These are phyloP conservation scores for Sclerotinia subarctica DNA, from an alignment of 2,329 filamentous ascomycete genomes.

Conservation along the genomic window DNA sequence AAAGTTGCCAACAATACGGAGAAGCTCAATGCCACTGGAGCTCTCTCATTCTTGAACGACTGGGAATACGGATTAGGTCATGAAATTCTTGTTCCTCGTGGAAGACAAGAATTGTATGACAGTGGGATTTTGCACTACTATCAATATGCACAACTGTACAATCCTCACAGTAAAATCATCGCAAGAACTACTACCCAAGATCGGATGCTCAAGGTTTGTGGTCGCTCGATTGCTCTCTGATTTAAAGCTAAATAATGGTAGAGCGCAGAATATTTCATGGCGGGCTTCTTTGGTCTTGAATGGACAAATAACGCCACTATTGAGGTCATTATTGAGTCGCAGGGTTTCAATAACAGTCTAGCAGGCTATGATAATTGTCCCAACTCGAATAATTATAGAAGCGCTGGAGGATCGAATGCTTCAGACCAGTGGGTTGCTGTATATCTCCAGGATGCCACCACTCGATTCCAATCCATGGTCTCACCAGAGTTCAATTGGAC, in stretches of 20 bases:
- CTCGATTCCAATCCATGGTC: conserved; percentile 55
- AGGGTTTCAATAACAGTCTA: conserved; percentile 66
- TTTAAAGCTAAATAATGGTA: conserved; percentile 22
- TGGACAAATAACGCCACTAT: conserved; percentile 71
- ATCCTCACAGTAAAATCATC: conserved; percentile 69
- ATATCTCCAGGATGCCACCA: conserved; percentile 63
- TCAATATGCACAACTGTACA: conserved; percentile 54
- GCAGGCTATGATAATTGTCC: conserved; percentile 66
- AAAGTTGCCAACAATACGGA: conserved; percentile 55
- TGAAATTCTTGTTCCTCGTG: conserved; percentile 70
- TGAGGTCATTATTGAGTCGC: conserved; percentile 66
- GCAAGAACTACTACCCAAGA: conserved; percentile 73
- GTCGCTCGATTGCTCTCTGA: background rate
- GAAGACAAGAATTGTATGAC: conserved; percentile 70
- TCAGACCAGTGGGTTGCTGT: conserved; percentile 56
- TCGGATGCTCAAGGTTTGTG: conserved; percentile 66
- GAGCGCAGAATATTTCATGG: conserved; percentile 69
- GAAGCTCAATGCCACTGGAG: conserved; percentile 54
- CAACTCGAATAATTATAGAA: conserved; percentile 50
- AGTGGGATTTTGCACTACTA: conserved; percentile 70
- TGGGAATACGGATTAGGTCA: conserved; percentile 68
- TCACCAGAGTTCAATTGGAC: conserved; percentile 59
- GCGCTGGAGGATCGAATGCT: conserved; percentile 52
- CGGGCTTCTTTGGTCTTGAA: conserved; percentile 73
- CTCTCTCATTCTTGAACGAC: conserved; percentile 62